phyloP scores from a whole-genome alignment of 2,329 filamentous ascomycete species.

The Teratosphaeria gauchensis region DNA sequence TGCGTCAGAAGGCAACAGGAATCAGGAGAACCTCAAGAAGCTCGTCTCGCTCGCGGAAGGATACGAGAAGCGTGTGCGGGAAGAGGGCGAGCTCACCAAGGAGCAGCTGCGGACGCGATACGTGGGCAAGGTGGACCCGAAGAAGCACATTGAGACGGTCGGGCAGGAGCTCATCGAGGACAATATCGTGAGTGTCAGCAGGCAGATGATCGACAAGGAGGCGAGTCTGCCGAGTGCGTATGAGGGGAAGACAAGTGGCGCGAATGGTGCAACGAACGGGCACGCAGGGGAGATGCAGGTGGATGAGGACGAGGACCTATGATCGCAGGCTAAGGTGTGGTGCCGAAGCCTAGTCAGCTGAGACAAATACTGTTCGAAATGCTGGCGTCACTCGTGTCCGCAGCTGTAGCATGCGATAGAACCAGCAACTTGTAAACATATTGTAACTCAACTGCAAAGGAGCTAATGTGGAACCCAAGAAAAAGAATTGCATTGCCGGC shows the following conservation, averaged over 20 bases:
- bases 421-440: not conserved
- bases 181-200: constrained; percentile 96
- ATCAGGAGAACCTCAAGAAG: constrained; percentile 78
- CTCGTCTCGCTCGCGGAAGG: constrained; percentile 85
- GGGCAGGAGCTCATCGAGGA: constrained; percentile 96
- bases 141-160: constrained; percentile 97
- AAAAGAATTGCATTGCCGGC: no score
- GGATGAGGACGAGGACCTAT: not conserved
- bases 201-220: constrained; percentile 99
- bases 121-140: constrained; percentile 96
- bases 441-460: not conserved
- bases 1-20: constrained; percentile 69
- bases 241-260: not conserved
- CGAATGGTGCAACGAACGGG: not conserved
- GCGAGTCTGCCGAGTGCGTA: constrained; percentile 35
- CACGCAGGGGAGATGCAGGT: not conserved
- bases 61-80: constrained; percentile 97
- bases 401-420: not conserved
- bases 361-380: not conserved
- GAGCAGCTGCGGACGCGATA: constrained; percentile 98
- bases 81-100: constrained; percentile 93
- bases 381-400: not conserved
- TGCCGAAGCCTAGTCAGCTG: no score
- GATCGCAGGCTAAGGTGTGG: not conserved
- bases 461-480: no score